Percentiles rank a stretch among this genome's conserved stretches.
These are phyloP conservation scores for Chalaropsis thielavioides DNA, from an alignment of 2,329 filamentous ascomycete genomes.

Conservation along the genomic window DNA sequence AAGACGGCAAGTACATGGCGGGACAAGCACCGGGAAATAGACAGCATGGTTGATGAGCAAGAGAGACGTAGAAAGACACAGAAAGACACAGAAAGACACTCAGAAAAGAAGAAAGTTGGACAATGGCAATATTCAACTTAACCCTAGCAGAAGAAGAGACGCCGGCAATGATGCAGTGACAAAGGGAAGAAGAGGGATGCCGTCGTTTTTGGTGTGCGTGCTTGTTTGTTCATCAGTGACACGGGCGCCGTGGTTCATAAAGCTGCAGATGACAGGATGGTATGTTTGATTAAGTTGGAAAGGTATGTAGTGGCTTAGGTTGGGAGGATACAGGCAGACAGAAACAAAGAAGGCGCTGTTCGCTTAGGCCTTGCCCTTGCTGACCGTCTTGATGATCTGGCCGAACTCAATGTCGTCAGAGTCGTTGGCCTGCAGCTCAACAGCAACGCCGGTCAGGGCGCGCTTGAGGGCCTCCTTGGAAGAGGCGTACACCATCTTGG, in stretches of 20 bases:
- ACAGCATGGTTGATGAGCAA: too few relatives aligned
- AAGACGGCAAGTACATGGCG: too few relatives aligned
- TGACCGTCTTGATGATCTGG: slow-evolving; percentile 50
- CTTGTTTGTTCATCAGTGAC: background rate
- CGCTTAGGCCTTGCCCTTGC: slow-evolving; percentile 44
- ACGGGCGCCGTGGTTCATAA: background rate
- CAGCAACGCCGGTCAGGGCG: slow-evolving; percentile 57
- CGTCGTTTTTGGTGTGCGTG: background rate
- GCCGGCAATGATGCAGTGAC: background rate
- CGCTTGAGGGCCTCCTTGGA: slow-evolving; percentile 80
- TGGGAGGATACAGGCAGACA: slow-evolving; percentile 10
- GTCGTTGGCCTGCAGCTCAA: slow-evolving; percentile 75
- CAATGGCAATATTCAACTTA: background rate
- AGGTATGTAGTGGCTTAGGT: slow-evolving; percentile 12
- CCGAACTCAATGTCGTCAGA: slow-evolving; percentile 68
- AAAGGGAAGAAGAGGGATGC: background rate
- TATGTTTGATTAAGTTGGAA: slow-evolving; percentile 12
- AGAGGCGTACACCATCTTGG: slow-evolving; percentile 82
- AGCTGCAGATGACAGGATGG: slow-evolving; percentile 3
- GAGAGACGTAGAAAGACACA: too few relatives aligned
- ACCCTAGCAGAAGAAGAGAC: background rate
- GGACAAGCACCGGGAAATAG: too few relatives aligned
- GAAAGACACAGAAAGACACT: too few relatives aligned
- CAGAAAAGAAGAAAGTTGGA: background rate
- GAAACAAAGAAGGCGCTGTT: slow-evolving; percentile 9